Evolutionary conservation across 768 basidiomycete species (phyloP), one percentile per base, ranked within the genome.

Genomic region (Lactifluus rugatus): DNA sequence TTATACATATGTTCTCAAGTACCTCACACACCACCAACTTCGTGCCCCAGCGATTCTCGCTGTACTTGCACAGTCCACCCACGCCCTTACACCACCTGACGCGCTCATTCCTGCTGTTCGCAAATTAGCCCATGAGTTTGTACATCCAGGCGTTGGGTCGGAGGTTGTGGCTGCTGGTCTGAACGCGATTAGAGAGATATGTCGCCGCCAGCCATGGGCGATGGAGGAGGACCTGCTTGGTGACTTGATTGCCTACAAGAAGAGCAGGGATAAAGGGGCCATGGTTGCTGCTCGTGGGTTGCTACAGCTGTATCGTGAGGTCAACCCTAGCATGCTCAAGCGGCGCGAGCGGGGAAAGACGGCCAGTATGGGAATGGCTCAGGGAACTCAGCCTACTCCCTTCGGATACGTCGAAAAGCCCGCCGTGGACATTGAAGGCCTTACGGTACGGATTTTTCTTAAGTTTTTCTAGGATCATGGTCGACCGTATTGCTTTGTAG

Each of bases 131-230:
- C 83, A 87, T 66, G 95, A 99, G 68, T 99, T 98, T 64, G 89
- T 99, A 2, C 94, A 98, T 70, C 94, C 95, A 0, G 96, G 96
- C 48, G 96, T 98, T 2, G 91, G 91, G 1, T 82, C 87, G 65
- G 93, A 97, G 70, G 93, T 98, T 66, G 88, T 97, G 61, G 85
- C 94, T 1, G 96, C 95, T 0, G 96, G 96, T n/a, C 74, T 99
- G 62, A 99, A 99, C 70, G 81, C 91, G 16, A 92, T 99, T 42
- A 79, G 93, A 31, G 95, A 98, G 70, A 82, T 99, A n/a, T 96
- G 93, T 70, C 72, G 89, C 32, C 72, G 95, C 39, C 96, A 99
- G 68, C 92, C 95, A 4, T 94, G 93, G 91, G 84, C 89, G 54
- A 97, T 99, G 87, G 92, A 95, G 64, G 91, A 92, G 64, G 95